Evolutionary conservation across 1,284 basidiomycete species (phyloP), one percentile per base, ranked within the genome.

Genomic region (Mycosarcoma mackinlayi): DNA sequence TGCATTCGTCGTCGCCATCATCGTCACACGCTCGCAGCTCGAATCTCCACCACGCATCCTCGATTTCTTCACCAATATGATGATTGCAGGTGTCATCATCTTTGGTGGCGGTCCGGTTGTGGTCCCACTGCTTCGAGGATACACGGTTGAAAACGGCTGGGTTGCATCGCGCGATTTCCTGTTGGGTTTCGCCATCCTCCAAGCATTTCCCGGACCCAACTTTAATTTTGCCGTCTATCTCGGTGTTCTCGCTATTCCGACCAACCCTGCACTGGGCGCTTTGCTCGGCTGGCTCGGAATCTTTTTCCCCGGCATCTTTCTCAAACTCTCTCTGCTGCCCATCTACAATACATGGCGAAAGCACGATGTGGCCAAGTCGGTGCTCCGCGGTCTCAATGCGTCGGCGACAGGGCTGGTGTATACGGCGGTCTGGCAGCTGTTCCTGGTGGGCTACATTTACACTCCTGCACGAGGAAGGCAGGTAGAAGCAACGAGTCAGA

Each of bases 101-200:
- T 87, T 88, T 71, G 88, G 88, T 18, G 88, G 87, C 9, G 88
- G 88, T 14, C 88, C 88, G 0, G 88, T 88, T 7, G 87, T 88
- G 30, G 86, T 88, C 59, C 87, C 87, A 2, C 84, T 88, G 4
- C 81, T 88, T 11, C 83, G 86, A 18, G 85, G 85, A 51, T 89
- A 88, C 73, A 86, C 86, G 3, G 87, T 88, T n/a, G 84, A 85
- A 11, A 85, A 85, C 16, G 87, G 83, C 13, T 51, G 48, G 85
- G 86, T 87, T 25, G 82, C 84, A 6, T 82, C 86, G 23, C 85
- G 87, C 30, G 87, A 88, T 79, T 88, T 88, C 73, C 82, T 88
- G 11, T 84, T 88, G 39, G 86, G 88, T 10, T 85, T 88, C 34
- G 87, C 88, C 11, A 85, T 88, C 59, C 73, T 84, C n/a, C 83